Evolutionary conservation across 495 filamentous ascomycete genomes (phyloP).

Genomic region (Talaromyces thailandensis): DNA sequence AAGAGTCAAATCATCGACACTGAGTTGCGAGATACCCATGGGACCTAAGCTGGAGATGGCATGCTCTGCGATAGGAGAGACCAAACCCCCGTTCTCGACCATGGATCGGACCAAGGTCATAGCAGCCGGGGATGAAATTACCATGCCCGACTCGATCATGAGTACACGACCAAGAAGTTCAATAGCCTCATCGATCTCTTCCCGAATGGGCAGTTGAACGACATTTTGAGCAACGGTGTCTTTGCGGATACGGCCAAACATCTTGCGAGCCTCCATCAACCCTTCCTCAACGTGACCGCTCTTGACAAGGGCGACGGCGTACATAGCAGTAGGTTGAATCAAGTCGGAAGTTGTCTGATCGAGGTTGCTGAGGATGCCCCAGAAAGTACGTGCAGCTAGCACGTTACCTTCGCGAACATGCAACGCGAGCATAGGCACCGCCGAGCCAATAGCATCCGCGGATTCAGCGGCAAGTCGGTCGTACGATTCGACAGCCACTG

Average conservation of each 20-base stretch:
- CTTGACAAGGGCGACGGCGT: constrained; percentile 70
- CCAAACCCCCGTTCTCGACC: constrained; percentile 58
- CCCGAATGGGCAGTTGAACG: constrained; percentile 35
- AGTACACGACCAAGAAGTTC: constrained; percentile 62
- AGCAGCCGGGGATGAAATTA: constrained; percentile 43
- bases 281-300: constrained; percentile 71
- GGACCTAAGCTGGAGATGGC: constrained; percentile 51
- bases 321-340: constrained; percentile 82
- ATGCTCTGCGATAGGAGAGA: constrained; percentile 54
- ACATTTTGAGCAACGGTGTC: constrained; percentile 18
- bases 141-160: constrained; percentile 30
- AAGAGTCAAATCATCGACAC: constrained; percentile 47
- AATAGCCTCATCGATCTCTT: constrained; percentile 80
- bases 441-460: constrained; percentile 46
- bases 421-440: constrained; percentile 79
- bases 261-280: constrained; percentile 63
- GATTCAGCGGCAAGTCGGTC: constrained; percentile 41
- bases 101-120: constrained; percentile 65
- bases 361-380: constrained; percentile 57
- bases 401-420: constrained; percentile 74
- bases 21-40: constrained; percentile 47
- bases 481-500: constrained; percentile 61
- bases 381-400: constrained; percentile 63
- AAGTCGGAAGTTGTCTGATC: constrained; percentile 54
- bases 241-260: constrained; percentile 72